Percentiles rank a stretch among this genome's conserved stretches.
Conservation (phyloP, 495 filamentous ascomycete genomes). For the Aspergillus sclerotiicarbonarius region DNA sequence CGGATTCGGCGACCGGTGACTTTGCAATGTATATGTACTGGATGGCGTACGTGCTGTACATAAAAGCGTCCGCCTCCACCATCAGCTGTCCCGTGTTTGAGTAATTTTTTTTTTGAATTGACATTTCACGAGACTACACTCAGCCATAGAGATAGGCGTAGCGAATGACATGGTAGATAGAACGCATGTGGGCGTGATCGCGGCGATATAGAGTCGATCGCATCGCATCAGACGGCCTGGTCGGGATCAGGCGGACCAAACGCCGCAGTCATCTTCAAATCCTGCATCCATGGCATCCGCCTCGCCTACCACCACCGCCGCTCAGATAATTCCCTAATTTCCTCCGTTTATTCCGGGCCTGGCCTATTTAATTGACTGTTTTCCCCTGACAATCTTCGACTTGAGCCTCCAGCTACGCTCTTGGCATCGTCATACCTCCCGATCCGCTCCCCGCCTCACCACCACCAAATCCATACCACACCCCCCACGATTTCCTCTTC, state of each 20-base stretch:
- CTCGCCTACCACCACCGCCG: neutral
- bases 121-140: neutral
- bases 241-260: neutral
- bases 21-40: constrained; percentile 36
- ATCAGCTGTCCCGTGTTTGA: constrained; percentile 16
- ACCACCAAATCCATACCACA: neutral
- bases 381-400: neutral
- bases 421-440: constrained; percentile 6
- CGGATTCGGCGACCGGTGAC: constrained; percentile 18
- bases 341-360: neutral
- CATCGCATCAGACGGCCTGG: neutral
- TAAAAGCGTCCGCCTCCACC: constrained; percentile 25
- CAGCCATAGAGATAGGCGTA: neutral
- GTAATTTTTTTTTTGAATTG: constrained; percentile 1
- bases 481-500: constrained; percentile 1
- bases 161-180: neutral
- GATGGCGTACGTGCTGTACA: constrained; percentile 37
- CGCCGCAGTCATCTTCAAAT: neutral
- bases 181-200: neutral
- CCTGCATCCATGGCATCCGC: neutral
- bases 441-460: neutral
- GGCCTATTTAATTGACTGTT: neutral
- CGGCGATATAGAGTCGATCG: neutral
- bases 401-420: neutral
- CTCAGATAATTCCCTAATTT: too few relatives aligned